These are phyloP conservation scores for Schizophyllum amplum DNA, from an alignment of 1,284 basidiomycete genomes.

Conservation along the genomic window DNA sequence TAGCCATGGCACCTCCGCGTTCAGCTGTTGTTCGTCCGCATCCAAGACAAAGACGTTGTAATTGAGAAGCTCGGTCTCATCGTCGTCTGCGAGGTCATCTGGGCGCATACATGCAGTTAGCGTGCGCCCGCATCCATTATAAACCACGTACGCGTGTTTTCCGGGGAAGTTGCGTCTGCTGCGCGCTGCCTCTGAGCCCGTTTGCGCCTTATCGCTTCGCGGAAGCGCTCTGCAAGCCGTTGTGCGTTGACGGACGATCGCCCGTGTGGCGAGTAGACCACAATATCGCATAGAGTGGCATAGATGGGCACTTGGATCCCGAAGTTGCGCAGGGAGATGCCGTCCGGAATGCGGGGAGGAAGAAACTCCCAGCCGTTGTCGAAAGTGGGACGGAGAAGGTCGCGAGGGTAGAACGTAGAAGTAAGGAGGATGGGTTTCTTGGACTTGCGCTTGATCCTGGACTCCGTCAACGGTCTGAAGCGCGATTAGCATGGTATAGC, in stretches of 20 bases:
- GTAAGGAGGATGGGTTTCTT: conserved; percentile 32
- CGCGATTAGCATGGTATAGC: background rate
- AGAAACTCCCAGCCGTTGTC: conserved; percentile 52
- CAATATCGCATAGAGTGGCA: conserved; percentile 82
- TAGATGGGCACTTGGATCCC: conserved; percentile 80
- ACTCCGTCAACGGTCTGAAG: background rate
- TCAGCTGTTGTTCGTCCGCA: conserved; percentile 44
- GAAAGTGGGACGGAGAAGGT: conserved; percentile 24
- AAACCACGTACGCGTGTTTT: background rate
- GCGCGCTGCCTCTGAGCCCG: conserved; percentile 34
- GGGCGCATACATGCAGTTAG: background rate
- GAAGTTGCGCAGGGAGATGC: conserved; percentile 73
- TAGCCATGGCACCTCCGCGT: conserved; percentile 38
- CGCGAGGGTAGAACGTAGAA: conserved; percentile 40
- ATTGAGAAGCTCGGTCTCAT: conserved; percentile 32
- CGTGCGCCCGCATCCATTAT: conserved; percentile 4
- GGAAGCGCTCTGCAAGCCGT: conserved; percentile 50
- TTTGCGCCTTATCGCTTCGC: conserved; percentile 49
- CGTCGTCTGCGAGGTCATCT: background rate
- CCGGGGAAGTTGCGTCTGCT: conserved; percentile 3
- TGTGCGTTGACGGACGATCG: conserved; percentile 45
- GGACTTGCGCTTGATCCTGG: conserved; percentile 2
- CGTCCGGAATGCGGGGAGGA: conserved; percentile 60
- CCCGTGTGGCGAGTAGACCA: conserved; percentile 71
- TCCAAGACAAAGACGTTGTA: conserved; percentile 88